Base-by-base conservation (phyloP, 768 basidiomycete genomes). In the Termitomyces sp. region DNA sequence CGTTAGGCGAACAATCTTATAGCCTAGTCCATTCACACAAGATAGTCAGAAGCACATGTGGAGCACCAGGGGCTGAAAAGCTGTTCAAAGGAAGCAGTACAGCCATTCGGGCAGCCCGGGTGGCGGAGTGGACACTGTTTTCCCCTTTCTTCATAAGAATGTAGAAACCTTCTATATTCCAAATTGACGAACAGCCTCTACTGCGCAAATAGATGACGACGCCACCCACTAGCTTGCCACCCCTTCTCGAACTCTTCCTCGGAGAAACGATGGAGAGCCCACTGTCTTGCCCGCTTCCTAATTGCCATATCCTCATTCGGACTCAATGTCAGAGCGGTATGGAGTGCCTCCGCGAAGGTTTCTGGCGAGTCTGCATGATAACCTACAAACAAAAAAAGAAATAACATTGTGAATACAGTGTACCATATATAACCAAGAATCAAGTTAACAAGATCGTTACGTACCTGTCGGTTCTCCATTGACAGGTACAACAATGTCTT, bases 401-500 rank as follows among this genome's bases (percentile, higher is more conserved):
- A 21, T 31, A 31, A 21, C 23, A 31, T 12, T 47, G 52, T 48
- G 0, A 58, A 23, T 42, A 47, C 19, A 15, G 26, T 15, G 7
- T 21, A 10, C 8, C 41, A 19, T 19, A 38, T 38, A 15, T 17
- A 8, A 40, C 23, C 26, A 48, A 26, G 31, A 19, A n/a, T 33
- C 6, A 4, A 44, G 26, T 31, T 54, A 23, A 23, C 2, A 3
- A 19, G 48, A 28, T 14, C 6, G 10, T 30, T 23, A 23, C 67
- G 49, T 55, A 85, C 88, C 87, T 57, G 93, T 94, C 8, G 75
- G 78, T 65, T 85, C 70, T 37, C 85, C 85, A 6, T 86, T 70
- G 67, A 81, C 83, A 0, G 93, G 92, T 1, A 93, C 85, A 46
- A 98, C 85, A 55, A 99, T 98, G 68, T 98, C 97, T 55, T 85